Evolutionary conservation across 2,329 filamentous ascomycete species (phyloP).

Genomic region (Aspergillus tanneri): DNA sequence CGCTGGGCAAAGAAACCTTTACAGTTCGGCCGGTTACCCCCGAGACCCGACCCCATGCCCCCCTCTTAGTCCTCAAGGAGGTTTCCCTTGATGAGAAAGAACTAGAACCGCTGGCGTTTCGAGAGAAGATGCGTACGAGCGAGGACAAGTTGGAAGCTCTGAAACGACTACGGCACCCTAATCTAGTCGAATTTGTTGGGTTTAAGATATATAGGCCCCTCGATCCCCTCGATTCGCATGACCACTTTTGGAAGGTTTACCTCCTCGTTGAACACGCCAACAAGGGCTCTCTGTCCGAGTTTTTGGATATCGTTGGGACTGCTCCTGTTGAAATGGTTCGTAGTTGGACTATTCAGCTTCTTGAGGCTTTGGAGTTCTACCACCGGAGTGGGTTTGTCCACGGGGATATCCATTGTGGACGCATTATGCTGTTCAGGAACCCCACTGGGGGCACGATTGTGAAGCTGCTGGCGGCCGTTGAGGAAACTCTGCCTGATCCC

Average conservation of each 20-base stretch:
- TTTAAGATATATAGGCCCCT: slow-evolving; percentile 68
- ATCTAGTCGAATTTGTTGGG: slow-evolving; percentile 75
- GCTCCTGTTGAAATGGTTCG: slow-evolving; percentile 74
- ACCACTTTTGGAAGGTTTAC: slow-evolving; percentile 66
- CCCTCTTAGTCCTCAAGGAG: slow-evolving; percentile 71
- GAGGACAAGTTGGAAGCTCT: slow-evolving; percentile 74
- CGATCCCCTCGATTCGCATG: slow-evolving; percentile 40
- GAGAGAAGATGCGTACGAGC: slow-evolving; percentile 72
- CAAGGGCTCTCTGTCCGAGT: slow-evolving; percentile 77
- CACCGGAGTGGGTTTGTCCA: slow-evolving; percentile 83
- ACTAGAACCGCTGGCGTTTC: slow-evolving; percentile 63
- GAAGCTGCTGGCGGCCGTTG: slow-evolving; percentile 51
- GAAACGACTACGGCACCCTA: slow-evolving; percentile 71
- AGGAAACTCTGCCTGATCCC: slow-evolving; percentile 51
- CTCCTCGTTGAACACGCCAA: slow-evolving; percentile 75
- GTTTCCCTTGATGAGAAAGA: slow-evolving; percentile 58
- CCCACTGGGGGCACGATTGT: slow-evolving; percentile 66
- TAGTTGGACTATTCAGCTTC: slow-evolving; percentile 85
- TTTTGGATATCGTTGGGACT: slow-evolving; percentile 74
- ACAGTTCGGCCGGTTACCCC: slow-evolving; percentile 68
- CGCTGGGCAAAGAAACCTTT: slow-evolving; percentile 63
- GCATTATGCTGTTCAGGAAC: slow-evolving; percentile 74
- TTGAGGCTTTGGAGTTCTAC: slow-evolving; percentile 84
- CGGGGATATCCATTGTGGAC: slow-evolving; percentile 75
- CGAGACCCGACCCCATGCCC: slow-evolving; percentile 56